Evolutionary conservation across 768 basidiomycete genomes (phyloP).

Genomic region (Boletus eberwhitei): DNA sequence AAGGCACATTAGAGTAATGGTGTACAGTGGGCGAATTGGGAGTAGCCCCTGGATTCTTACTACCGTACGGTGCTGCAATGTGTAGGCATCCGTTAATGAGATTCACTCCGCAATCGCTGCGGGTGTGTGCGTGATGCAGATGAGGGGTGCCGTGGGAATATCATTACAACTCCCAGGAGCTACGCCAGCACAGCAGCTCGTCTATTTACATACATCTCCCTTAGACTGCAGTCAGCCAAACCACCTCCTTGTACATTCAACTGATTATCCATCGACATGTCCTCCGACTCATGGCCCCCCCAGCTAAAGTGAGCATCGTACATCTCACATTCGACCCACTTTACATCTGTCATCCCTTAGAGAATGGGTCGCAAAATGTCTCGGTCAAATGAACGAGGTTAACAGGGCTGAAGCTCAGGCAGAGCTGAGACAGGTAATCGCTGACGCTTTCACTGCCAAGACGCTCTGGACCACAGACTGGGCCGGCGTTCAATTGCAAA

Average conservation of each 20-base stretch:
- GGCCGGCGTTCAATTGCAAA: conserved; percentile 81
- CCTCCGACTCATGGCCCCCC: conserved; percentile 77
- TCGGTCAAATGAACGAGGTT: conserved; percentile 85
- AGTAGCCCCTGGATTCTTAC: conserved; percentile 25
- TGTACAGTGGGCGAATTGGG: conserved; percentile 2
- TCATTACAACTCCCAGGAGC: background rate
- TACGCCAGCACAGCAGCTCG: background rate
- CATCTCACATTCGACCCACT: background rate
- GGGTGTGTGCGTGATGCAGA: background rate
- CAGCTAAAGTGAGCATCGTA: conserved; percentile 59
- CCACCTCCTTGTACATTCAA: background rate
- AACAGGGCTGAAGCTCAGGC: conserved; percentile 87
- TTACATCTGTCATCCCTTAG: conserved; percentile 41
- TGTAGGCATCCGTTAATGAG: conserved; percentile 25
- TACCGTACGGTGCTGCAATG: conserved; percentile 18
- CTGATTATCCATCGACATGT: conserved; percentile 43
- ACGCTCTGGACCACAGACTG: conserved; percentile 94
- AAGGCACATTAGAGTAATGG: conserved; percentile 29
- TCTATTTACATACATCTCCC: conserved; percentile 9
- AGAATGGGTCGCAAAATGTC: conserved; percentile 92
- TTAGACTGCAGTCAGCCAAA: background rate
- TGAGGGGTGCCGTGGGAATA: conserved; percentile 20
- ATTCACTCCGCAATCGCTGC: conserved; percentile 2
- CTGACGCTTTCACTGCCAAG: conserved; percentile 82
- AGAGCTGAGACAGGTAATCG: conserved; percentile 96